These are phyloP conservation scores for Fusarium chlamydosporum DNA, from an alignment of 2,329 filamentous ascomycete species.

Conservation along the genomic window DNA sequence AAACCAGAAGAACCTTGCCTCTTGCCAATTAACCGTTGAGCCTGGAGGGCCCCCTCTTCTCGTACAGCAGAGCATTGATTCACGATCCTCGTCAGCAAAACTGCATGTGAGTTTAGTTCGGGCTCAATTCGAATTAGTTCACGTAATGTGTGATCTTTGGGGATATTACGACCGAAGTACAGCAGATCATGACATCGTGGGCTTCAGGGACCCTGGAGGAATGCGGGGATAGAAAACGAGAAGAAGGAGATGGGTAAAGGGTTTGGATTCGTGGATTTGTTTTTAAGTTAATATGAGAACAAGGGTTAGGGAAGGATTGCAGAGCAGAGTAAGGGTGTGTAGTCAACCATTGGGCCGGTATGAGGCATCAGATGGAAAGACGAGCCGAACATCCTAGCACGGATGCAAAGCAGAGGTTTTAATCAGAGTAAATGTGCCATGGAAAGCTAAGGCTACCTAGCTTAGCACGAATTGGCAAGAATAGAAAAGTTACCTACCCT, in stretches of 20 bases:
- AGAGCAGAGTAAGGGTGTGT: slow-evolving; percentile 6
- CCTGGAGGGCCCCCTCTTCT: slow-evolving; percentile 9
- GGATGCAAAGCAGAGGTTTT: slow-evolving; percentile 6
- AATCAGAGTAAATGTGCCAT: background rate
- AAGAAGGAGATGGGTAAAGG: slow-evolving; percentile 22
- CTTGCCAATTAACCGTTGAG: slow-evolving; percentile 44
- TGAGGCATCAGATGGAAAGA: slow-evolving; percentile 32
- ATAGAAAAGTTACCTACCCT: background rate
- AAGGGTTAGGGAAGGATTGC: background rate
- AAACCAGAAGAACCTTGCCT: slow-evolving; percentile 7
- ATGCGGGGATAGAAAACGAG: slow-evolving; percentile 40
- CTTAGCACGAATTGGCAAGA: background rate
- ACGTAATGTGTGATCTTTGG: background rate
- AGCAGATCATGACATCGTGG: slow-evolving; percentile 37
- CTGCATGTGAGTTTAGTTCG: slow-evolving; percentile 14
- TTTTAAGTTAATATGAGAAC: slow-evolving; percentile 23
- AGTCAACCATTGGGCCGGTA: slow-evolving; percentile 13
- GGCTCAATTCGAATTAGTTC: background rate
- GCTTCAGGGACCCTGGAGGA: slow-evolving; percentile 38
- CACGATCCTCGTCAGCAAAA: slow-evolving; percentile 6
- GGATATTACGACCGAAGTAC: slow-evolving; percentile 13
- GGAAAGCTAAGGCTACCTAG: background rate
- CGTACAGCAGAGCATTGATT: slow-evolving; percentile 1
- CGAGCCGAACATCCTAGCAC: slow-evolving; percentile 49
- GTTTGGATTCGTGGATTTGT: slow-evolving; percentile 44